Evolutionary conservation across 257 asterid species (phyloP).

Genomic region (Plantago elongata): DNA sequence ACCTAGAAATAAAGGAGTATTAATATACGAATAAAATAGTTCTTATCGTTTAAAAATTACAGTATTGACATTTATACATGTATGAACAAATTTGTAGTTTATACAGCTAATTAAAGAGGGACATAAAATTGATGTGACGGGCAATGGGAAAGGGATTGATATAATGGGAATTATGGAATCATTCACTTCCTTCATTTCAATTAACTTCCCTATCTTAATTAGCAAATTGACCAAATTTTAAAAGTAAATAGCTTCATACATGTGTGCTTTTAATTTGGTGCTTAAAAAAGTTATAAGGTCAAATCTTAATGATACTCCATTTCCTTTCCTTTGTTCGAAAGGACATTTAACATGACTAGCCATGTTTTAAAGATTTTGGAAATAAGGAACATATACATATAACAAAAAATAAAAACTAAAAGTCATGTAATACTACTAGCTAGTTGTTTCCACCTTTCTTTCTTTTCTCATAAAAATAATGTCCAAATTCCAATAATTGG

Average conservation of each 20-base stretch:
- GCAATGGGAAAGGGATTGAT: neutral
- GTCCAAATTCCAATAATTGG: conserved; percentile 8
- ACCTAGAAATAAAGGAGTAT: no score
- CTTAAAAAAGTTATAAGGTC: conserved; percentile 23
- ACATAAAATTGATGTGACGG: neutral
- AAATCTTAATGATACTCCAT: conserved; percentile 20
- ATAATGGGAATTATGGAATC: neutral
- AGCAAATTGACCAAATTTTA: neutral
- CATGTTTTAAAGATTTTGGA: neutral
- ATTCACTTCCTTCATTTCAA: neutral
- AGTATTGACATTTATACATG: no score
- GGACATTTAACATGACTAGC: conserved; percentile 15
- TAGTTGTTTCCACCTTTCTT: neutral
- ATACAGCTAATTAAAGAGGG: no score
- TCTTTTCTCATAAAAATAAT: neutral
- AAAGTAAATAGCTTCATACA: conserved; percentile 10
- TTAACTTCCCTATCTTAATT: neutral
- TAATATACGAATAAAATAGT: no score
- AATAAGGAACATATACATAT: neutral
- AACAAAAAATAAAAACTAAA: conserved; percentile 1
- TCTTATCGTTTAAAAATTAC: no score
- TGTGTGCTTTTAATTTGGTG: conserved; percentile 17
- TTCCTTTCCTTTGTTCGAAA: conserved; percentile 20
- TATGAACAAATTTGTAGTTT: no score
- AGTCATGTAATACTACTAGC: neutral